Percentiles rank a stretch among this genome's conserved stretches.
Conservation (phyloP, 2,329 filamentous ascomycete species). For the Allantophomopsis lycopodina region DNA sequence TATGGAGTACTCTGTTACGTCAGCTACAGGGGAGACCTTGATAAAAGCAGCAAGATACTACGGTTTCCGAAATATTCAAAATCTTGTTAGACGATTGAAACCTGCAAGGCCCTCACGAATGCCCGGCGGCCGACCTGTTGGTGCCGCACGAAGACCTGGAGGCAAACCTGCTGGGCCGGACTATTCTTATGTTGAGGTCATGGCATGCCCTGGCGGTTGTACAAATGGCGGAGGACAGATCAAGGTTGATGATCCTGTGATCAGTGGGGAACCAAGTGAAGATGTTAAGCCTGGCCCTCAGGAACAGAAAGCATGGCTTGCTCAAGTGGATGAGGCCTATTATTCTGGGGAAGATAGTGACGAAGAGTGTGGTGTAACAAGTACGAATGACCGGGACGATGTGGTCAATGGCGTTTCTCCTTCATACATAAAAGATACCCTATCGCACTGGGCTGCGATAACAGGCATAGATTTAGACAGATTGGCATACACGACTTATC, state of each 20-base stretch:
- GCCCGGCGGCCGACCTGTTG: constrained; percentile 57
- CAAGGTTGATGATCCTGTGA: constrained; percentile 67
- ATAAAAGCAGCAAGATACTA: constrained; percentile 86
- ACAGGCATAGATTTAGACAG: constrained; percentile 59
- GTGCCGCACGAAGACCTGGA: constrained; percentile 35
- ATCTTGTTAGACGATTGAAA: constrained; percentile 83
- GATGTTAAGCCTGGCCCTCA: constrained; percentile 49
- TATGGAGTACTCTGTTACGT: constrained; percentile 63
- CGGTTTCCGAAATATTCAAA: constrained; percentile 96
- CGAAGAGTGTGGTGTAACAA: constrained; percentile 8
- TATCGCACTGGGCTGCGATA: constrained; percentile 63
- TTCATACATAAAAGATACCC: constrained; percentile 48
- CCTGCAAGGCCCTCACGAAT: constrained; percentile 66
- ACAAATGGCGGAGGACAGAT: constrained; percentile 96
- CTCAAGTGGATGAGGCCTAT: constrained; percentile 77
- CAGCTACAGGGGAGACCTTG: constrained; percentile 39
- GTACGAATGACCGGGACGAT: constrained; percentile 18
- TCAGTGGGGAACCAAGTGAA: constrained; percentile 33
- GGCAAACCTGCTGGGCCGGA: constrained; percentile 41
- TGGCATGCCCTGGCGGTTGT: constrained; percentile 98
- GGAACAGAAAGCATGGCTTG: constrained; percentile 79
- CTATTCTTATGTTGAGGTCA: constrained; percentile 92
- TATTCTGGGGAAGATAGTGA: constrained; percentile 55
- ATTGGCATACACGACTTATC: constrained; percentile 74
- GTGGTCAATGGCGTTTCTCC: constrained; percentile 53